Percentiles rank a stretch among this genome's conserved stretches.
phyloP scores from a whole-genome alignment of 352 stramenopile species.

The Blastocystis sp. region DNA sequence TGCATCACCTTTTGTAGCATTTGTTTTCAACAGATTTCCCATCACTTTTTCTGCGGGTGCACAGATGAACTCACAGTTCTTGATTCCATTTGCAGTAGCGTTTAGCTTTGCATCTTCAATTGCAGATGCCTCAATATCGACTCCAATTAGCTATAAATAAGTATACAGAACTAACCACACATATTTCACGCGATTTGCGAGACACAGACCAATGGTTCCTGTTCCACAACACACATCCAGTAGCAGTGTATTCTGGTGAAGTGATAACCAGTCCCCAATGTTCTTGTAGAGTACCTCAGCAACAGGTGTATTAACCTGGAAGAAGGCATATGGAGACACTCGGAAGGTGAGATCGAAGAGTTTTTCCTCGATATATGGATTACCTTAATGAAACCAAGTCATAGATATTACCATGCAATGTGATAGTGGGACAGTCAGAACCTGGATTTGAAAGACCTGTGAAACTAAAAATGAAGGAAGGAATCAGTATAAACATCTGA shows the following conservation, averaged over 20 bases:
- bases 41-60: slow-evolving; percentile 86
- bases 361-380: slow-evolving; percentile 44
- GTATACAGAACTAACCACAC: slow-evolving; percentile 73
- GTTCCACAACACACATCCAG: slow-evolving; percentile 98
- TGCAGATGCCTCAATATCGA: slow-evolving; percentile 78
- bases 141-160: slow-evolving; percentile 73
- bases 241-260: slow-evolving; percentile 80
- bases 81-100: slow-evolving; percentile 79
- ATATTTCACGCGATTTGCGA: slow-evolving; percentile 65
- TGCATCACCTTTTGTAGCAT: slow-evolving; percentile 72
- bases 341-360: slow-evolving; percentile 75
- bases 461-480: slow-evolving; percentile 2
- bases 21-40: slow-evolving; percentile 75
- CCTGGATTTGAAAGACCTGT: slow-evolving; percentile 48
- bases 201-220: slow-evolving; percentile 86
- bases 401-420: background rate
- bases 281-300: slow-evolving; percentile 91
- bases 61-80: slow-evolving; percentile 84
- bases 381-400: background rate
- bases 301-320: slow-evolving; percentile 90
- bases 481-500: background rate
- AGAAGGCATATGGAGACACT: slow-evolving; percentile 86
- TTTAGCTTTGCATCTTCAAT: slow-evolving; percentile 85
- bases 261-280: slow-evolving; percentile 82
- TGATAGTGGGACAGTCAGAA: slow-evolving; percentile 36